phyloP scores from a whole-genome alignment of 345 rosid genomes.

The Bretschneidera sinensis region DNA sequence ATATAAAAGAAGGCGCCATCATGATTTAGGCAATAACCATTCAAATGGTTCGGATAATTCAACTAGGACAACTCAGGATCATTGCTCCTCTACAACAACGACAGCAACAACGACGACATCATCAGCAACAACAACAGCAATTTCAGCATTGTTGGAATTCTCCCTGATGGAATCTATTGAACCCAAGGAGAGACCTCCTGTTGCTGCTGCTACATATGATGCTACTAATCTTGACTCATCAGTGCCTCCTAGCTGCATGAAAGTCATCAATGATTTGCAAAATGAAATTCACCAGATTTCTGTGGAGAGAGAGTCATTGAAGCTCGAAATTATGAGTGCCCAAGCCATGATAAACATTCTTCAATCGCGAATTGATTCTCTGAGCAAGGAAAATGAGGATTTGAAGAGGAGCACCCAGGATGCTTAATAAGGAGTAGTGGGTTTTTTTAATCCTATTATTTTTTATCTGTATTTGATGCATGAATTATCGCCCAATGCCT shows the following conservation, averaged over 20 bases:
- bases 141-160: conserved; percentile 80
- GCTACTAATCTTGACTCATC: conserved; percentile 30
- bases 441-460: conserved; percentile 6
- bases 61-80: conserved; percentile 53
- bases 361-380: conserved; percentile 51
- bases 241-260: conserved; percentile 44
- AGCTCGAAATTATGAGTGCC: conserved; percentile 77
- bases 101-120: conserved; percentile 44
- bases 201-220: conserved; percentile 21
- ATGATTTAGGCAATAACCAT: conserved; percentile 37
- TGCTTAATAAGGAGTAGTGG: not conserved
- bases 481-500: not conserved
- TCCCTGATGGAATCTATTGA: conserved; percentile 62
- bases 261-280: conserved; percentile 49
- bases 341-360: conserved; percentile 77
- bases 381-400: conserved; percentile 69
- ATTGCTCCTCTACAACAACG: conserved; percentile 61
- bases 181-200: conserved; percentile 26
- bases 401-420: conserved; percentile 43
- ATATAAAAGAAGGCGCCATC: conserved; percentile 67
- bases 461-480: conserved; percentile 14
- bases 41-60: conserved; percentile 52
- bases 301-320: conserved; percentile 63
- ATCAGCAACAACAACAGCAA: conserved; percentile 51
- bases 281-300: conserved; percentile 63